These are phyloP conservation scores for Amanita fuliginea DNA, from an alignment of 768 basidiomycete genomes.

Conservation along the genomic window DNA sequence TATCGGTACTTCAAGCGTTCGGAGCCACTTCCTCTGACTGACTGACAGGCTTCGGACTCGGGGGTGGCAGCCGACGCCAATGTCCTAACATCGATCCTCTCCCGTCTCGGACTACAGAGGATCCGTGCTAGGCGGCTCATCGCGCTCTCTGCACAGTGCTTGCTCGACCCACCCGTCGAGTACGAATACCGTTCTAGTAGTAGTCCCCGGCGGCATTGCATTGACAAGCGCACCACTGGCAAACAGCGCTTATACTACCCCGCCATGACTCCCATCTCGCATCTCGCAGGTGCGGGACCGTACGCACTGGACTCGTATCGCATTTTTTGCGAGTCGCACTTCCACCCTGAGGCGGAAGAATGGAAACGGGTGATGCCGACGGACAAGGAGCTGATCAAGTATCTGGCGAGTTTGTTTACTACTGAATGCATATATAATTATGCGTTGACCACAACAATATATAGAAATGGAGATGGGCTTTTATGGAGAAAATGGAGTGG, in stretches of 20 bases:
- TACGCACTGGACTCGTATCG: slow-evolving; percentile 73
- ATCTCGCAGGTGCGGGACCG: slow-evolving; percentile 52
- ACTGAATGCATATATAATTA: not conserved
- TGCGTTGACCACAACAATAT: not conserved
- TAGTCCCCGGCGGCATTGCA: not conserved
- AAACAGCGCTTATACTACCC: slow-evolving; percentile 21
- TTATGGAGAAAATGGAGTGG: slow-evolving; percentile 41
- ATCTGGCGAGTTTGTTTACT: slow-evolving; percentile 56
- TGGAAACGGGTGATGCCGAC: slow-evolving; percentile 54
- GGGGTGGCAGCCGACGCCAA: not conserved
- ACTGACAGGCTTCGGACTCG: no score
- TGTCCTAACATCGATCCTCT: not conserved
- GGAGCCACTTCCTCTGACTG: no score
- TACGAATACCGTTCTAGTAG: not conserved
- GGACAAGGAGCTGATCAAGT: slow-evolving; percentile 63
- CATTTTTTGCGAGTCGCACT: slow-evolving; percentile 43
- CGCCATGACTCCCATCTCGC: slow-evolving; percentile 37
- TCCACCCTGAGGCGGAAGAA: slow-evolving; percentile 26
- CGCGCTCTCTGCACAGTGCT: not conserved
- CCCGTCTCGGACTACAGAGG: not conserved
- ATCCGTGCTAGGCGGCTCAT: not conserved
- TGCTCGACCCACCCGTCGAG: not conserved
- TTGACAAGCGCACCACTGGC: slow-evolving; percentile 9
- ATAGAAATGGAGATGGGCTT: slow-evolving; percentile 70
- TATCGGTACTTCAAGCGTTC: slow-evolving; percentile 27